Evolutionary conservation across 106 monocot species (phyloP), one percentile per base, ranked within the genome.

Genomic region (Apostasia ramifera): DNA sequence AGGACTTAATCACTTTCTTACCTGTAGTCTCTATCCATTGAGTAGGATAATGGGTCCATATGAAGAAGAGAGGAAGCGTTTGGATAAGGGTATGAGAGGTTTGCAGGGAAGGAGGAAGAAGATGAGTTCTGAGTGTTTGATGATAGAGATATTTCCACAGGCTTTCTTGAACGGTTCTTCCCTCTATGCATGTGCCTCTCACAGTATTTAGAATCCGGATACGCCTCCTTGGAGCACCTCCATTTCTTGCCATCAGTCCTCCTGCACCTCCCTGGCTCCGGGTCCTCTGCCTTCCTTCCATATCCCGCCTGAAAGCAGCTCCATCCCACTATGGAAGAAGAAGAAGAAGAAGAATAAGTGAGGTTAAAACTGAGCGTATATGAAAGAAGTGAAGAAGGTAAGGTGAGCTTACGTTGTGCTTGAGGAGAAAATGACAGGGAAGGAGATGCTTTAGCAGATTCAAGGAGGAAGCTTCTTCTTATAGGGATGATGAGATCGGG

Each of bases 161-260:
- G 94, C 94, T 94, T 94, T 94, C 94, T 94, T 94, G 94, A 91
- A 94, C 94, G 88, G 77, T 85, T 91, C 69, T 88, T 88, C 7
- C 74, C 74, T 63, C 74, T 53, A 44, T 74, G 74, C 74, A 74
- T 74, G 57, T 74, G 74, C 38, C 49, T 52, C 66, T 74, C 74
- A 39, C 74, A 74, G 47, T 74, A 74, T 57, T 74, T 74, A 1
- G 74, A 74, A 40, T 74, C 66, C 3, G 66, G 66, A 40, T 66
- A 66, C 0, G 74, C 74, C 14, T 74, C 74, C 40, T 74, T 74
- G 2, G 74, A 65, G 66, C 74, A 71, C 46, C 71, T 58, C 71
- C 71, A 71, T 45, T 71, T 71, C 59, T 71, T 71, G 2, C 71
- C 71, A 48, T 71, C 71, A 1, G 71, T 71, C 60, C 71, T 58